Conservation (phyloP, 495 filamentous ascomycete genomes). For the Stereocaulon alpinum region DNA sequence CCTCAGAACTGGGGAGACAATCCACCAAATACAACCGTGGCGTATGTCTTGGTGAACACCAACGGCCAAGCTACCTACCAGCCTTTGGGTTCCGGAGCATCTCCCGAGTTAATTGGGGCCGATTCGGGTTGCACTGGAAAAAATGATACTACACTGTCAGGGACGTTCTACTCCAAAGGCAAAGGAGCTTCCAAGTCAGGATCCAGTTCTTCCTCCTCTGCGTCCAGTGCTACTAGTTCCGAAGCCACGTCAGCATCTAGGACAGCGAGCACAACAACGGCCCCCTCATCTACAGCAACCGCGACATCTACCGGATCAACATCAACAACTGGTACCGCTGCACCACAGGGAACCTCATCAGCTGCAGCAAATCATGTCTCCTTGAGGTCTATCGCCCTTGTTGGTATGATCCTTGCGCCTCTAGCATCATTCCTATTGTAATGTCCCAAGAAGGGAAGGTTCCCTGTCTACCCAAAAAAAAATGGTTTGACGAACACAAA, state of each 20-base stretch:
- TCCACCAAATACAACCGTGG: conserved; percentile 16
- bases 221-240: background rate
- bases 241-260: conserved; percentile 3
- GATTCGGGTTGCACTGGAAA: conserved; percentile 17
- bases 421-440: background rate
- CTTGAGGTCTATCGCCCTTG: conserved; percentile 7
- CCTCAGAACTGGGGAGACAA: conserved; percentile 17
- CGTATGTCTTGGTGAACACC: conserved; percentile 3
- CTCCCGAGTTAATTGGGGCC: conserved; percentile 11
- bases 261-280: conserved; percentile 1
- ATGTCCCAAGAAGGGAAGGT: background rate
- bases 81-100: conserved; percentile 1
- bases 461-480: background rate
- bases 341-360: background rate
- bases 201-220: conserved; percentile 5
- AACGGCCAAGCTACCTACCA: conserved; percentile 14
- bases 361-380: conserved; percentile 7
- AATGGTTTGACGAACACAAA: background rate
- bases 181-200: background rate
- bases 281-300: background rate
- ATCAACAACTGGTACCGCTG: conserved; percentile 4
- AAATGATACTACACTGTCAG: conserved; percentile 13
- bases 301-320: conserved; percentile 1
- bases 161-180: conserved; percentile 10
- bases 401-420: conserved; percentile 14